These are phyloP conservation scores for Russula earlei DNA, from an alignment of 768 basidiomycete genomes.

Conservation along the genomic window DNA sequence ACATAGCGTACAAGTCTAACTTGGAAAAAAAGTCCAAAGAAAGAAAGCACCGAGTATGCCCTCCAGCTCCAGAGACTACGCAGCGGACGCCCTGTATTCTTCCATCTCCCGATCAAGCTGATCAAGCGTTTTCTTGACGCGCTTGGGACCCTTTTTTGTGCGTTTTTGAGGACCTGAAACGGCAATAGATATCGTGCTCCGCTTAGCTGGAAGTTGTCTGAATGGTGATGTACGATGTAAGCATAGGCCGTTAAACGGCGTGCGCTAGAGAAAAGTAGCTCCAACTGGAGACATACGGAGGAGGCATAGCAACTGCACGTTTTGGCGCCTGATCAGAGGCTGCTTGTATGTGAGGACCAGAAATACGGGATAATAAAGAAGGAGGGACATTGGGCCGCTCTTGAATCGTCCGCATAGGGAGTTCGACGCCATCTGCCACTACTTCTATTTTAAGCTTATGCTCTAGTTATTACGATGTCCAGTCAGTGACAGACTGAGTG, in stretches of 20 bases:
- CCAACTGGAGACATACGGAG: constrained; percentile 2
- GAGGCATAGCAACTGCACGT: not conserved
- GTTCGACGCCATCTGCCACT: constrained; percentile 38
- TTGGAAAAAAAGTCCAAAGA: not conserved
- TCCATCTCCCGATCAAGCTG: constrained; percentile 79
- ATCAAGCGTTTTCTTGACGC: constrained; percentile 58
- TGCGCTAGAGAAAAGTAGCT: not conserved
- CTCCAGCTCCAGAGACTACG: not conserved
- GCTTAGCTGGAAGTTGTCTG: constrained; percentile 10
- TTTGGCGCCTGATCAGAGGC: not conserved
- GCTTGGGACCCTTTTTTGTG: constrained; percentile 64
- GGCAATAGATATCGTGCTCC: not conserved
- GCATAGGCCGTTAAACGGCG: not conserved
- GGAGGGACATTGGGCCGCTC: constrained; percentile 26
- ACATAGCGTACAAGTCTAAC: not conserved
- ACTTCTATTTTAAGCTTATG: constrained; percentile 60
- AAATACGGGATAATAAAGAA: constrained; percentile 34
- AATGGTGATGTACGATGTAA: not conserved
- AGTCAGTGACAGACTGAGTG: not conserved
- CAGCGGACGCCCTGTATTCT: constrained; percentile 45
- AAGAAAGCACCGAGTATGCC: not conserved
- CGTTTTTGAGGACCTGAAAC: constrained; percentile 25
- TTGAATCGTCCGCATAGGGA: constrained; percentile 18
- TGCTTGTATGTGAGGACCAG: constrained; percentile 10
- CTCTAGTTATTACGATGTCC: constrained; percentile 30